Percentiles rank a stretch among this genome's conserved stretches.
phyloP scores from a whole-genome alignment of 176 grass and related monocot genomes.

The Juncus effusus region DNA sequence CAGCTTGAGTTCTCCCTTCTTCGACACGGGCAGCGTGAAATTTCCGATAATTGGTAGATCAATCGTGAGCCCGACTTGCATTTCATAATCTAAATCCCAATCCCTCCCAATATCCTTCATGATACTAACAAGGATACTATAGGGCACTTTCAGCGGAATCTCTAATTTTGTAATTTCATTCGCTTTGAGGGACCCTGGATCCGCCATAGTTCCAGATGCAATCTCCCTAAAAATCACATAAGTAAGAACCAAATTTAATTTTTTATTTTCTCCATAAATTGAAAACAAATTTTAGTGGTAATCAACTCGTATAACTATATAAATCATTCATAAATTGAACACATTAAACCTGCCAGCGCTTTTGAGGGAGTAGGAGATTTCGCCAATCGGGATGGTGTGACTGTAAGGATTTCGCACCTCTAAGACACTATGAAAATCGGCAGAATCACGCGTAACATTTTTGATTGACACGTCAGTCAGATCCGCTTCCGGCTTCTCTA shows the following conservation, averaged over 20 bases:
- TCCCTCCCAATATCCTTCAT: constrained; percentile 46
- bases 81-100: constrained; percentile 76
- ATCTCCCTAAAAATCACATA: constrained; percentile 35
- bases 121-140: constrained; percentile 56
- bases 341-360: constrained; percentile 32
- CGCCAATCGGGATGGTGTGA: constrained; percentile 63
- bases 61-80: constrained; percentile 56
- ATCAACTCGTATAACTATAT: too few species aligned
- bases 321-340: too few species aligned
- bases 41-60: constrained; percentile 67
- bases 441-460: constrained; percentile 39
- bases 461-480: constrained; percentile 45
- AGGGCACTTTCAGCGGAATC: constrained; percentile 58
- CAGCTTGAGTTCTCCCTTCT: constrained; percentile 71
- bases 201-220: constrained; percentile 56
- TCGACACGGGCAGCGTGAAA: constrained; percentile 67
- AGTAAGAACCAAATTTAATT: background rate
- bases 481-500: constrained; percentile 65
- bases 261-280: background rate
- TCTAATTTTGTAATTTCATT: constrained; percentile 39
- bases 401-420: constrained; percentile 61
- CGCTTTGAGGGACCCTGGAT: constrained; percentile 57
- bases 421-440: constrained; percentile 33
- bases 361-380: constrained; percentile 61
- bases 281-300: background rate